These are phyloP conservation scores for Laetiporus sulphureus DNA, from an alignment of 1,284 basidiomycete genomes.

Conservation along the genomic window DNA sequence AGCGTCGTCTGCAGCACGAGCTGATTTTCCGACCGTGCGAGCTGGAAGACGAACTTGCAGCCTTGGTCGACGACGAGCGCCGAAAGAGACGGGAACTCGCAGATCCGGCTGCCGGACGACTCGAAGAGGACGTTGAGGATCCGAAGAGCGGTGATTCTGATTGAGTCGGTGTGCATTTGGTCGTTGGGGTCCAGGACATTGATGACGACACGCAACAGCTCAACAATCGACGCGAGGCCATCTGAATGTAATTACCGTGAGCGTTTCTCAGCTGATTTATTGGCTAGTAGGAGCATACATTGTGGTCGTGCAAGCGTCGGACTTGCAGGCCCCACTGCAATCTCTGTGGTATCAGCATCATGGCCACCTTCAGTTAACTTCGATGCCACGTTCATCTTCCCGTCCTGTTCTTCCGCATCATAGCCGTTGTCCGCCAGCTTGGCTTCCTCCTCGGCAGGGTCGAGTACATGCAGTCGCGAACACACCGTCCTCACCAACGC, in stretches of 20 bases:
- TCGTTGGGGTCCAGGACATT: slow-evolving; percentile 95
- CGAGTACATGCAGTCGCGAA: slow-evolving; percentile 60
- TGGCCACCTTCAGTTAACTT: slow-evolving; percentile 1
- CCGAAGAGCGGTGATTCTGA: slow-evolving; percentile 83
- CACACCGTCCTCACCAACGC: slow-evolving; percentile 82
- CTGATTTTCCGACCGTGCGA: slow-evolving; percentile 85
- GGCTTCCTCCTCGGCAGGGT: slow-evolving; percentile 60
- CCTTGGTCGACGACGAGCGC: slow-evolving; percentile 80
- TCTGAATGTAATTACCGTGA: slow-evolving; percentile 35
- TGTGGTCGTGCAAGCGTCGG: slow-evolving; percentile 6
- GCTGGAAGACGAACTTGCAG: slow-evolving; percentile 94
- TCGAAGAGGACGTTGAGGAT: slow-evolving; percentile 91
- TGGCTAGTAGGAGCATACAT: slow-evolving; percentile 13
- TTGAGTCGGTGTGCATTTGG: slow-evolving; percentile 94
- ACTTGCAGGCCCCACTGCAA: neutral
- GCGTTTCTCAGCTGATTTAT: neutral
- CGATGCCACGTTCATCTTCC: slow-evolving; percentile 47
- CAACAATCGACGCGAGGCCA: slow-evolving; percentile 89
- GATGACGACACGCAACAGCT: slow-evolving; percentile 90
- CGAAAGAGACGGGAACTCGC: slow-evolving; percentile 68
- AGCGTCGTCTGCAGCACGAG: slow-evolving; percentile 76
- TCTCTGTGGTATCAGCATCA: neutral
- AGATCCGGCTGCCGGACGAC: slow-evolving; percentile 71
- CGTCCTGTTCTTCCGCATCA: slow-evolving; percentile 46
- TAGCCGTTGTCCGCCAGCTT: slow-evolving; percentile 48